Percentiles rank a stretch among this genome's conserved stretches.
Evolutionary conservation across 305 asterid species (phyloP).

Genomic region (Salvia sclarea): DNA sequence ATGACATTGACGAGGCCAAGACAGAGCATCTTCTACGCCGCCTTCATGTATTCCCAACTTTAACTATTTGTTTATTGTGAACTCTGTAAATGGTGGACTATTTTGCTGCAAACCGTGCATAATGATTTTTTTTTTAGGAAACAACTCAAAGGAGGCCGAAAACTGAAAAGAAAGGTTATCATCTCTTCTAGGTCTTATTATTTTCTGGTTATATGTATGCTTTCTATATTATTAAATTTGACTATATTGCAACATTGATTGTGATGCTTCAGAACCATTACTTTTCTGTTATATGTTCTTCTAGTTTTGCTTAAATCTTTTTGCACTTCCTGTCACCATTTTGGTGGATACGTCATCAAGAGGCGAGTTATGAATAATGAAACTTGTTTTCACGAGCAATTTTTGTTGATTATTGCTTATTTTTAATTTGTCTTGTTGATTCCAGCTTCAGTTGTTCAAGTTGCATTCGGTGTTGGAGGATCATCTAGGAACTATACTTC

Average conservation of each 20-base stretch:
- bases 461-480: conserved; percentile 64
- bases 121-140: conserved; percentile 48
- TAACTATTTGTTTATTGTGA: not conserved
- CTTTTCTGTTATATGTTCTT: not conserved
- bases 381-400: not conserved
- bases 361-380: not conserved
- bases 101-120: conserved; percentile 10
- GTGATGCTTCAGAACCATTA: not conserved
- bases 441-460: conserved; percentile 50
- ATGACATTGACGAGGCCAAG: conserved; percentile 52
- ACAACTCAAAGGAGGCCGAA: conserved; percentile 47
- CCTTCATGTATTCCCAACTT: conserved; percentile 45
- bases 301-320: not conserved
- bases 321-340: not conserved
- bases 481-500: conserved; percentile 38
- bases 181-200: conserved; percentile 13
- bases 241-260: not conserved
- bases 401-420: not conserved
- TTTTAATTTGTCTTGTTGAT: conserved; percentile 25
- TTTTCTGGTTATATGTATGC: not conserved
- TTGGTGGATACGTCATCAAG: not conserved
- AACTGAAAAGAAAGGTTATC: conserved; percentile 63
- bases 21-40: conserved; percentile 71
- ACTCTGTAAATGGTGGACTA: not conserved
- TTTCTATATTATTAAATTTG: not conserved